Evolutionary conservation across 202 grass and related monocot species (phyloP).

Genomic region (Carex arenaria): DNA sequence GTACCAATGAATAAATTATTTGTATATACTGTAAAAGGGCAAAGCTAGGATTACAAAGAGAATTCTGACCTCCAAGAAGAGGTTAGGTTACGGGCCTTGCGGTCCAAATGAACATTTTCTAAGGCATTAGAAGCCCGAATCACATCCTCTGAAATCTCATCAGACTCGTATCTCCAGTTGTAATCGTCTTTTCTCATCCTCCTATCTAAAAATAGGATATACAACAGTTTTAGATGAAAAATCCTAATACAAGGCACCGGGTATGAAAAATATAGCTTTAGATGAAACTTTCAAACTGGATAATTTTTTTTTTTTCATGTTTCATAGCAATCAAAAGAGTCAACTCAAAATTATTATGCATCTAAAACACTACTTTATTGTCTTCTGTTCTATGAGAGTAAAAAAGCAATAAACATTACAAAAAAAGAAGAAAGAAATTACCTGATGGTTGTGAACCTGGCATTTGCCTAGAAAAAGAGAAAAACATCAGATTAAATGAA

Average conservation of each 20-base stretch:
- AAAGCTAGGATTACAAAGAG: neutral
- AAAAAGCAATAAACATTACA: neutral
- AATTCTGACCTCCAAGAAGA: conserved; percentile 75
- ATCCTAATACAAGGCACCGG: neutral
- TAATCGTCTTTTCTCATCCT: conserved; percentile 81
- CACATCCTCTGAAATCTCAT: conserved; percentile 86
- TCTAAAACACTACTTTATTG: neutral
- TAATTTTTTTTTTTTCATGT: neutral
- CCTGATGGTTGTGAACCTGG: conserved; percentile 56
- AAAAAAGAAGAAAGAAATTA: conserved; percentile 11
- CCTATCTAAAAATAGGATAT: conserved; percentile 35
- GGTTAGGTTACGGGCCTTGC: conserved; percentile 69
- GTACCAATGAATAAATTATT: neutral
- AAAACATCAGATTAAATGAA: conserved; percentile 20
- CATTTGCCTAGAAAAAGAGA: conserved; percentile 45
- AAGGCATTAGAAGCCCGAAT: conserved; percentile 60
- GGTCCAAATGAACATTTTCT: conserved; percentile 80
- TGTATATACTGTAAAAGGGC: neutral
- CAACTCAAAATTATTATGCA: neutral
- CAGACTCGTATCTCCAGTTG: conserved; percentile 78
- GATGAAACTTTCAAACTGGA: neutral
- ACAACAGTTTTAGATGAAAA: neutral
- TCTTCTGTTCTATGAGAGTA: neutral
- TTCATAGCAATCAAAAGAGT: neutral
- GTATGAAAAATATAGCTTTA: neutral